Conservation (phyloP, 176 grass and related monocot genomes). For the Elaeis guineensis region DNA sequence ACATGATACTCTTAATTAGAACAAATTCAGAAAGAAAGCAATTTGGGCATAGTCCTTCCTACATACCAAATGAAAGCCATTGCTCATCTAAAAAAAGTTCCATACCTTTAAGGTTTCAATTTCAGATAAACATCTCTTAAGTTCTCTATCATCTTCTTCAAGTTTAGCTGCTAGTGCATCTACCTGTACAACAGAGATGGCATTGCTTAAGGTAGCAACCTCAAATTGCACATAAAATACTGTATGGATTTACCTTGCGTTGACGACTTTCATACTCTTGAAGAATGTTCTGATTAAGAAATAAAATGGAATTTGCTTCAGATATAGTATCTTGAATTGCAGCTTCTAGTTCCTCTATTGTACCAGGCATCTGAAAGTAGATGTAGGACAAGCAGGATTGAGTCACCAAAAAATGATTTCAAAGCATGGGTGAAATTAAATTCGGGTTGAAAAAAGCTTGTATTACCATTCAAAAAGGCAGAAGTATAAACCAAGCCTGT, state of each 20-base stretch:
- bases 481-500: too few species aligned
- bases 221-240: conserved; percentile 16
- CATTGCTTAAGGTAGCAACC: not conserved
- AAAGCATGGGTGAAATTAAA: too few species aligned
- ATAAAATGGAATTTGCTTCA: conserved; percentile 92
- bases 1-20: conserved; percentile 1
- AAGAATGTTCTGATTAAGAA: conserved; percentile 89
- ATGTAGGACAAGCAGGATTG: conserved; percentile 13
- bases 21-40: conserved; percentile 5
- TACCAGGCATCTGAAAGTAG: conserved; percentile 62
- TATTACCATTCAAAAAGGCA: too few species aligned
- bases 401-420: not conserved
- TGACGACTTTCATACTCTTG: conserved; percentile 80
- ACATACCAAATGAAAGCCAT: too few species aligned
- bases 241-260: conserved; percentile 39
- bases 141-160: conserved; percentile 43
- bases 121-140: conserved; percentile 40
- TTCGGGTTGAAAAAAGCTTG: too few species aligned
- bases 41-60: too few species aligned
- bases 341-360: conserved; percentile 65
- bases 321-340: conserved; percentile 78
- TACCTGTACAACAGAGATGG: conserved; percentile 37
- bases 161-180: conserved; percentile 71
- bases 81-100: not conserved
- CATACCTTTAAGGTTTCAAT: conserved; percentile 78